Percentiles rank a stretch among this genome's conserved stretches.
Conservation (phyloP, 495 filamentous ascomycete species). For the Trichoderma erinaceum region DNA sequence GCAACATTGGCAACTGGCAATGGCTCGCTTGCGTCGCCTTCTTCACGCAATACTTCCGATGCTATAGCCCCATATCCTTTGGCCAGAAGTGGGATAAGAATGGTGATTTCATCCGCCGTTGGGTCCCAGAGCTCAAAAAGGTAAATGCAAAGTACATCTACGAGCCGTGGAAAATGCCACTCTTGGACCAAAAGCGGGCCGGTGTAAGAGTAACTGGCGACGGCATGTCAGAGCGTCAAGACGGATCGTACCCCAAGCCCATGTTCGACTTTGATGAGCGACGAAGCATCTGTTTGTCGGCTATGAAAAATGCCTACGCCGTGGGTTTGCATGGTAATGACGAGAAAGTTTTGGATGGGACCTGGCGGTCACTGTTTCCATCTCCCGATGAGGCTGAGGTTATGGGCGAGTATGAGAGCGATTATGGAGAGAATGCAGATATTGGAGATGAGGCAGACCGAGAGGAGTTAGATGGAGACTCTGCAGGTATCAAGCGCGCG, state of each 20-base stretch:
- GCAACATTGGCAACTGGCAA: constrained; percentile 68
- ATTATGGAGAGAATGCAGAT: constrained; percentile 26
- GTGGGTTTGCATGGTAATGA: constrained; percentile 57
- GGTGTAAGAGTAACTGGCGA: constrained; percentile 52
- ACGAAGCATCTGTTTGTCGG: constrained; percentile 51
- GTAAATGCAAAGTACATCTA: constrained; percentile 63
- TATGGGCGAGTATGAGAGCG: constrained; percentile 26
- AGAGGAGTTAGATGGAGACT: neutral
- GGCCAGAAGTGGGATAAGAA: constrained; percentile 61
- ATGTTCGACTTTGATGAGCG: constrained; percentile 66
- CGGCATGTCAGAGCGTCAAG: constrained; percentile 29
- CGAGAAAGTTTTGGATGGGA: constrained; percentile 51
- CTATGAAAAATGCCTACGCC: constrained; percentile 60
- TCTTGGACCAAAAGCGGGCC: constrained; percentile 53
- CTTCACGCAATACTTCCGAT: constrained; percentile 57
- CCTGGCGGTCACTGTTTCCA: constrained; percentile 53
- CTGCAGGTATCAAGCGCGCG: neutral
- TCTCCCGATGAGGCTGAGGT: constrained; percentile 46
- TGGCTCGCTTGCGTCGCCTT: constrained; percentile 71
- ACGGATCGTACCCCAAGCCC: constrained; percentile 54
- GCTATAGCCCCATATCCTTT: constrained; percentile 61
- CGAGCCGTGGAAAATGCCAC: constrained; percentile 65
- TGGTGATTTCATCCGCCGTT: constrained; percentile 52
- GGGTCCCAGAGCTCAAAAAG: constrained; percentile 54
- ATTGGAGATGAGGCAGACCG: constrained; percentile 21